These are phyloP conservation scores for Irpex lacteus DNA, from an alignment of 1,284 basidiomycete genomes.

Conservation along the genomic window DNA sequence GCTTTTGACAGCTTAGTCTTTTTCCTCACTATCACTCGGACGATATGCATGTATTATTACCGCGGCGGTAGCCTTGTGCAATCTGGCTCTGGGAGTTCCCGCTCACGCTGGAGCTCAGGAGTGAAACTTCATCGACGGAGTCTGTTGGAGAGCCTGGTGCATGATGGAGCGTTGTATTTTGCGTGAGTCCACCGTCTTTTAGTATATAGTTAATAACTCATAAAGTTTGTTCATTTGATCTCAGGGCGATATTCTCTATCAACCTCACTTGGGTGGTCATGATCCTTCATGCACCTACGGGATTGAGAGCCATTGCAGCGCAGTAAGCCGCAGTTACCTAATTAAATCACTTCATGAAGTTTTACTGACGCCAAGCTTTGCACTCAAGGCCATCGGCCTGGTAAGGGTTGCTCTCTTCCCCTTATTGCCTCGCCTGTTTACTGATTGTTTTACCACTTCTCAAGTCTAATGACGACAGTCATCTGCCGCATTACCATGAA, in stretches of 20 bases:
- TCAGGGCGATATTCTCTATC: background rate
- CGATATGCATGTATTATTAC: background rate
- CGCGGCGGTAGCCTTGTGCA: background rate
- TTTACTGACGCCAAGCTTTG: background rate
- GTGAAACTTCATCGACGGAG: background rate
- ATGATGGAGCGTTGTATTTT: background rate
- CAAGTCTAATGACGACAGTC: background rate
- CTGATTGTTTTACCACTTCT: background rate
- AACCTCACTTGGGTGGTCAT: slow-evolving; percentile 1
- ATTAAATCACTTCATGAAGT: background rate
- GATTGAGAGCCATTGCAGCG: background rate
- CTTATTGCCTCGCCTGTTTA: background rate
- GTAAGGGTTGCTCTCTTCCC: background rate
- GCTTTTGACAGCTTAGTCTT: background rate
- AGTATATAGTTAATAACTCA: background rate
- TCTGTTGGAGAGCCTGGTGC: background rate
- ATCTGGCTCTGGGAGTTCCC: background rate
- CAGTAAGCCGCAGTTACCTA: background rate
- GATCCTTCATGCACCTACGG: background rate
- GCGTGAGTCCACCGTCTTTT: background rate
- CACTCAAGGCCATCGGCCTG: background rate
- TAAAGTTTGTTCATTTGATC: background rate
- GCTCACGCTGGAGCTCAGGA: background rate
- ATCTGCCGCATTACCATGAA: slow-evolving; percentile 1
- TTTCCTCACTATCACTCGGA: background rate